Conservation (phyloP, 345 rosid genomes). For the Trapa bicornis region DNA sequence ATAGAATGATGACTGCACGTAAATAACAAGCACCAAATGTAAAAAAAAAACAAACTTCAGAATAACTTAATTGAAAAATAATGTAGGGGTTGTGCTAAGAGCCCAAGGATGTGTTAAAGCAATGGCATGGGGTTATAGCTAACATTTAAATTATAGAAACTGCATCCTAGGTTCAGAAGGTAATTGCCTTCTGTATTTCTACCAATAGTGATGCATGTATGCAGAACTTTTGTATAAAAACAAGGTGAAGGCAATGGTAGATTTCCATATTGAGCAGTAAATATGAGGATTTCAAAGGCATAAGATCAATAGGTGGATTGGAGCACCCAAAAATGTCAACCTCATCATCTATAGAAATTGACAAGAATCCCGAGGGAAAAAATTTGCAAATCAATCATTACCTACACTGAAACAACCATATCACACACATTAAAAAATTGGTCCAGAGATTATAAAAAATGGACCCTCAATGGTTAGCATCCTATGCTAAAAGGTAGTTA, state of each 20-base stretch:
- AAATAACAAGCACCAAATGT: not conserved
- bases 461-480: not conserved
- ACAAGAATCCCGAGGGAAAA: not conserved
- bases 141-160: not conserved
- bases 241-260: not conserved
- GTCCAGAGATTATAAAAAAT: not conserved
- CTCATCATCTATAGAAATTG: not conserved
- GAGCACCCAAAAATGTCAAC: not conserved
- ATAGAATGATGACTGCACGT: not conserved
- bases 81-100: not conserved
- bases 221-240: not conserved
- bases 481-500: not conserved
- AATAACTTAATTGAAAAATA: not conserved
- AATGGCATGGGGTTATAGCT: not conserved
- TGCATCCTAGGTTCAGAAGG: no score
- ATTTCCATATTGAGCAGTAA: not conserved
- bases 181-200: no score
- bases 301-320: not conserved
- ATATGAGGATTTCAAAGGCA: not conserved
- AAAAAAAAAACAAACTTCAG: not conserved
- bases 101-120: not conserved
- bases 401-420: not conserved
- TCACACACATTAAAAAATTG: not conserved
- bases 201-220: not conserved
- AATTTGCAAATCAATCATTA: not conserved